phyloP scores from a whole-genome alignment of 2,329 filamentous ascomycete genomes.

The Diplodia seriata region DNA sequence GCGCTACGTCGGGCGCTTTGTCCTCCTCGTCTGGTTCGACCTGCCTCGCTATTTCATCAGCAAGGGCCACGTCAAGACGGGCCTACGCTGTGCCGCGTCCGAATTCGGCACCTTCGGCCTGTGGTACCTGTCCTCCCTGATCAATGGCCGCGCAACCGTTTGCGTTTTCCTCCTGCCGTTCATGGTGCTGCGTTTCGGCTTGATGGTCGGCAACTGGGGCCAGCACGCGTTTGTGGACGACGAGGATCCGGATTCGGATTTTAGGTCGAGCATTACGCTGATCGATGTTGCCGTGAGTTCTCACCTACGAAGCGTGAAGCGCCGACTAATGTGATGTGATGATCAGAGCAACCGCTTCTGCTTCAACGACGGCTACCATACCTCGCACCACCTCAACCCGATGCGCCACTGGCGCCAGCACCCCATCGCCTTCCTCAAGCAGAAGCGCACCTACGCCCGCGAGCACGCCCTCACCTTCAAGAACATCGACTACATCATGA shows the following conservation, averaged over 20 bases:
- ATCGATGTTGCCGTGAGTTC: slow-evolving; percentile 75
- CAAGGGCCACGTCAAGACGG: slow-evolving; percentile 64
- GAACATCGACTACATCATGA: slow-evolving; percentile 81
- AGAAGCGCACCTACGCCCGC: slow-evolving; percentile 69
- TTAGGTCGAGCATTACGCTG: slow-evolving; percentile 77
- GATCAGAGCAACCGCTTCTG: slow-evolving; percentile 77
- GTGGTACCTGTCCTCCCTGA: slow-evolving; percentile 28
- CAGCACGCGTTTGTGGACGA: slow-evolving; percentile 83
- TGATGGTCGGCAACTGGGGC: slow-evolving; percentile 87
- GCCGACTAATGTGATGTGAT: neutral
- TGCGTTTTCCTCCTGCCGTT: slow-evolving; percentile 74
- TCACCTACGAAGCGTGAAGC: neutral
- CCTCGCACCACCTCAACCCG: slow-evolving; percentile 80
- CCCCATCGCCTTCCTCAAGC: slow-evolving; percentile 73
- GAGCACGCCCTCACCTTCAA: slow-evolving; percentile 78
- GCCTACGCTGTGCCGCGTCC: slow-evolving; percentile 64
- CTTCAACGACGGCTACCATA: slow-evolving; percentile 85
- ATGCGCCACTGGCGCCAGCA: slow-evolving; percentile 83
- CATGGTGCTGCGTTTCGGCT: slow-evolving; percentile 67
- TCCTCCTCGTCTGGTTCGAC: slow-evolving; percentile 76
- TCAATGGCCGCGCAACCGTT: slow-evolving; percentile 56
- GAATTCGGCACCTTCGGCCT: slow-evolving; percentile 61
- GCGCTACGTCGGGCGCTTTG: slow-evolving; percentile 76
- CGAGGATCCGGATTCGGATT: slow-evolving; percentile 77
- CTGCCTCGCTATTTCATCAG: slow-evolving; percentile 75